Conservation (phyloP, 495 filamentous ascomycete species). For the Letharia columbiana region DNA sequence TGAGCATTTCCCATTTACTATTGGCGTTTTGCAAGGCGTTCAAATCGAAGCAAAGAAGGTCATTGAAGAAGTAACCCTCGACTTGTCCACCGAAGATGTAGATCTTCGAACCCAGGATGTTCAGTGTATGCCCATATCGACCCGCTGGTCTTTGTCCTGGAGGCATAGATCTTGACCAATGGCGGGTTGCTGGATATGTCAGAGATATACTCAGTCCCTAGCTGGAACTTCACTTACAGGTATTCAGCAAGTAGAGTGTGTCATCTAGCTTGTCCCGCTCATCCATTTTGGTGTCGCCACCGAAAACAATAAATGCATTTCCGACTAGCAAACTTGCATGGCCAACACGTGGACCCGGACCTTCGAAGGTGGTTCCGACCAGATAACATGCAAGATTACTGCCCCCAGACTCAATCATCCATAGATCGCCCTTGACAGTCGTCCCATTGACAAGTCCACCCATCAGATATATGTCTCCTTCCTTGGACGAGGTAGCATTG, state of each 20-base stretch:
- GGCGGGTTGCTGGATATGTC: slow-evolving; percentile 65
- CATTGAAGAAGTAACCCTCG: slow-evolving; percentile 96
- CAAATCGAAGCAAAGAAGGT: slow-evolving; percentile 92
- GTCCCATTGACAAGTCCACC: slow-evolving; percentile 89
- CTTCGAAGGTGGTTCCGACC: slow-evolving; percentile 82
- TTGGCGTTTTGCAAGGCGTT: slow-evolving; percentile 81
- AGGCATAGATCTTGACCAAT: slow-evolving; percentile 92
- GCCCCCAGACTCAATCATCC: slow-evolving; percentile 87
- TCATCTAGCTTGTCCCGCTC: slow-evolving; percentile 87
- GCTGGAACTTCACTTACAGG: slow-evolving; percentile 55
- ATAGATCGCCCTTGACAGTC: slow-evolving; percentile 92
- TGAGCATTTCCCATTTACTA: slow-evolving; percentile 89
- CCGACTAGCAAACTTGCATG: slow-evolving; percentile 92
- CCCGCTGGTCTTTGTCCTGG: slow-evolving; percentile 74
- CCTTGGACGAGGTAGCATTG: slow-evolving; percentile 85
- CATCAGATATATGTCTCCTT: slow-evolving; percentile 97
- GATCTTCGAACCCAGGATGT: slow-evolving; percentile 91
- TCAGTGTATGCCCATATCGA: slow-evolving; percentile 92
- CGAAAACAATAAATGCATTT: slow-evolving; percentile 98
- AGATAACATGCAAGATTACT: slow-evolving; percentile 85
- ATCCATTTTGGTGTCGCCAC: slow-evolving; percentile 95
- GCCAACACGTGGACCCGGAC: slow-evolving; percentile 89
- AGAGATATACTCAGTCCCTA: slow-evolving; percentile 13
- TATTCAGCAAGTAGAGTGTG: slow-evolving; percentile 94
- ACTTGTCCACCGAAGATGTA: slow-evolving; percentile 98